Base-by-base conservation (phyloP, 805 yeast species). In the Metschnikowia peoriensis region DNA sequence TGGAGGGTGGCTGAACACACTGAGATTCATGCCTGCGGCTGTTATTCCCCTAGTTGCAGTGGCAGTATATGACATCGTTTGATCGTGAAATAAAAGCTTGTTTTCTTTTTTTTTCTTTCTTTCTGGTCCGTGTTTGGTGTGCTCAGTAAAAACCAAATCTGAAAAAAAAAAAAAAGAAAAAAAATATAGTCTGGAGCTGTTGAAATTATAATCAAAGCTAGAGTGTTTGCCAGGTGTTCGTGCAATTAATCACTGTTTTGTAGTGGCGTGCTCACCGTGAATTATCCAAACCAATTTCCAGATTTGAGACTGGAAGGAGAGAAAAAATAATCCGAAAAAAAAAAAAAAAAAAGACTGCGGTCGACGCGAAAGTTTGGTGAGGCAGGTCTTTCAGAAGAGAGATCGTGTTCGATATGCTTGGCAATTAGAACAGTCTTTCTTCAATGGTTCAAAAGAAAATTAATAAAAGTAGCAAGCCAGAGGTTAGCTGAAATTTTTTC, bases 11-110 rank as follows among this genome's bases (percentile, higher is more conserved):
- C 56, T 47, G 50, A 58, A 50, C 34, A 55, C 46, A 44, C 54
- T 55, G 38, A 58, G 58, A 39, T 51, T 56, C 37, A 58, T 46
- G 50, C 49, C 54, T 6, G 55, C 41, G 35, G 61, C 56, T 11
- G 56, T 41, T 9, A 46, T 41, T 34, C 52, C 57, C 15, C 55
- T 46, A 7, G 53, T 50, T 28, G 63, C 60, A 12, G 61, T 56
- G 41, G 61, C 60, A 14, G 61, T 53, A 46, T 47, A 52, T 1
- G 63, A 58, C 63, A 60, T 51, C 41, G 35, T 10, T 10, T 32
- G 35, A 32, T 32, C 35, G 14, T 3, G 14, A 32, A 32, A 32
- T 10, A 32, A 4, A 10, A 32, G 35, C 12, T 9, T 12, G 3
- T 32, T 32, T 32, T 32, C 6, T 6, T 9, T 32, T 2, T 32